Base-by-base conservation (phyloP, 306 rosid species). In the Fragaria nilgerrensis region DNA sequence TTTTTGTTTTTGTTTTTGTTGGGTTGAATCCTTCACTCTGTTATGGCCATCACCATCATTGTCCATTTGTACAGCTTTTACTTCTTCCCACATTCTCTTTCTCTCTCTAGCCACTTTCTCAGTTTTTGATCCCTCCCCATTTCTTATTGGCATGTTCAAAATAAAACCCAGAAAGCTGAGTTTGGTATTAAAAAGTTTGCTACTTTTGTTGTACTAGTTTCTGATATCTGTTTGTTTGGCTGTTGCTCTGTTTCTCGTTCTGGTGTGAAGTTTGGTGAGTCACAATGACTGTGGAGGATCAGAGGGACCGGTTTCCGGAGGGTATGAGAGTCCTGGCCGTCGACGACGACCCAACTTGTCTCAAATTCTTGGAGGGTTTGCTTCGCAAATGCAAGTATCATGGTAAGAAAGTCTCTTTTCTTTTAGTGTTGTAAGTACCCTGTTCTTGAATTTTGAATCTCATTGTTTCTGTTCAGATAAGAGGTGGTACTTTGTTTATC, bases 251-350 rank as follows among this genome's bases (percentile, higher is more conserved):
- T 75, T 79, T 80, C 73, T 78, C 65, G 32, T 64, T 2, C 71
- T 81, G 81, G 79, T 77, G 85, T 75, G 72, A 56, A 73, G 63
- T 81, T 83, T 81, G 71, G 41, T 37, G 34, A 52, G 20, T 76
- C 66, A 47, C 72, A 25, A 90, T 88, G 91, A 86, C 76, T 29
- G 87, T 82, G 85, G 95, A 82, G 80, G 69, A 78, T 62, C 93
- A 83, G 81, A 87, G 80, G 70, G 74, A 87, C 70, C 77, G 34
- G 62, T 94, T 94, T 79, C 96, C 97, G 5, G 88, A 81, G 62
- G 98, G 98, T 56, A 90, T 94, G 98, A 87, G 90, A 59, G 96
- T 94, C 82, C 89, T 94, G 23, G 97, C 92, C 3, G 98, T 92
- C 45, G 98, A 94, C 17, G 97, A 91, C 53, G 85, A 92, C 82